phyloP scores from a whole-genome alignment of 371 early-diverging fungal genomes.

The Capillidium heterosporum region DNA sequence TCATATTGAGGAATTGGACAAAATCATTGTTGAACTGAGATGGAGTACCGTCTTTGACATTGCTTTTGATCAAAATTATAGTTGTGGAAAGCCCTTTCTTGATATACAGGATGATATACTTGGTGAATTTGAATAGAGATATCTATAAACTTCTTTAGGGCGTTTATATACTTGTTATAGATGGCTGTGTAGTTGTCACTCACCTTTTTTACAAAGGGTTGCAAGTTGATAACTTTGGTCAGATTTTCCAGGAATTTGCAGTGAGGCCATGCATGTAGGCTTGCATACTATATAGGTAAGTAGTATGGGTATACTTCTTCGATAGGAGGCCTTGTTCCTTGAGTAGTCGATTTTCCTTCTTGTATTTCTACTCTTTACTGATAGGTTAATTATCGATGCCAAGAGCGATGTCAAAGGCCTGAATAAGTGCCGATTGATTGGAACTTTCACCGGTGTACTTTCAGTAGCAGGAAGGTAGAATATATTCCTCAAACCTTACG shows the following conservation, averaged over 20 bases:
- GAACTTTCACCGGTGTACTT: conserved; percentile 88
- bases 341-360: neutral
- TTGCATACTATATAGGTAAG: conserved; percentile 70
- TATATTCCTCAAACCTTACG: conserved; percentile 24
- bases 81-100: conserved; percentile 42
- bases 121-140: conserved; percentile 72
- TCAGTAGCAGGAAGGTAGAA: conserved; percentile 29
- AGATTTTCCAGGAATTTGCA: conserved; percentile 70
- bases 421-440: conserved; percentile 85
- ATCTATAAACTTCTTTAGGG: conserved; percentile 72
- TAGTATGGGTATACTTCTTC: conserved; percentile 6
- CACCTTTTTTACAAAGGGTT: conserved; percentile 20
- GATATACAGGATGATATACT: conserved; percentile 79
- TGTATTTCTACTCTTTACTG: conserved; percentile 14
- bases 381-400: conserved; percentile 80
- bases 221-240: conserved; percentile 35
- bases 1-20: neutral
- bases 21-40: conserved; percentile 9
- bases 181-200: conserved; percentile 18
- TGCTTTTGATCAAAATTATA: conserved; percentile 13
- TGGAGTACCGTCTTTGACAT: conserved; percentile 12
- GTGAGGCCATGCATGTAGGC: conserved; percentile 80
- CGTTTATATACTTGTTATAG: conserved; percentile 61
- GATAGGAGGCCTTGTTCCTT: conserved; percentile 12
- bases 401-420: conserved; percentile 75